Percentiles rank a stretch among this genome's conserved stretches.
phyloP scores from a whole-genome alignment of 306 rosid species.

The Inga leiocalycina region DNA sequence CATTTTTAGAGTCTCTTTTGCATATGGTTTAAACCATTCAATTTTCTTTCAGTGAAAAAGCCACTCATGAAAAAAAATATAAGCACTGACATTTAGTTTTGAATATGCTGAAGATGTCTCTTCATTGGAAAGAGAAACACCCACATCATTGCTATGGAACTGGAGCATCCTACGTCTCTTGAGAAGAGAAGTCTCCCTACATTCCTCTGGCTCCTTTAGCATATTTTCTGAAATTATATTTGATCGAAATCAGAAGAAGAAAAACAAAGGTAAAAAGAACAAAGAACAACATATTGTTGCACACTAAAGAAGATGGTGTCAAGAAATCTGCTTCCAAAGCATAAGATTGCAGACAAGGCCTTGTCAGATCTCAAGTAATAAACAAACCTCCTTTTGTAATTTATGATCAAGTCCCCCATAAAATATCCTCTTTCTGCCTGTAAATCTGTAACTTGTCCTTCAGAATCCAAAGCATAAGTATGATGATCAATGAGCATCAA shows the following conservation, averaged over 20 bases:
- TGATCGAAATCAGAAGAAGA: slow-evolving; percentile 31
- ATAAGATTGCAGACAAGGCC: slow-evolving; percentile 52
- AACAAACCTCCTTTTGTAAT: slow-evolving; percentile 73
- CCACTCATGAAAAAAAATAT: slow-evolving; percentile 20
- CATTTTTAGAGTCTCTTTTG: slow-evolving; percentile 2
- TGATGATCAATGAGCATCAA: neutral
- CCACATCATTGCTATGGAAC: slow-evolving; percentile 54
- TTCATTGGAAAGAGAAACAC: slow-evolving; percentile 49
- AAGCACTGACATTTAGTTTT: slow-evolving; percentile 64
- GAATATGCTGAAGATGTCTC: slow-evolving; percentile 59
- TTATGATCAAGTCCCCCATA: slow-evolving; percentile 73
- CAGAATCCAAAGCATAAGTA: slow-evolving; percentile 66
- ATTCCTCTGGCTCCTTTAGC: slow-evolving; percentile 62
- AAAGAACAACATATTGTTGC: slow-evolving; percentile 7
- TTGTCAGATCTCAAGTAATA: slow-evolving; percentile 54
- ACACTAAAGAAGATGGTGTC: slow-evolving; percentile 26
- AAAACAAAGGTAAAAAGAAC: slow-evolving; percentile 23
- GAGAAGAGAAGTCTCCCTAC: slow-evolving; percentile 66
- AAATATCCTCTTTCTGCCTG: slow-evolving; percentile 43
- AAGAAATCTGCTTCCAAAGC: slow-evolving; percentile 4
- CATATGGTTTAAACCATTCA: slow-evolving; percentile 4
- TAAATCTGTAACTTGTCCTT: slow-evolving; percentile 77
- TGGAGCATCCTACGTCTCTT: slow-evolving; percentile 89
- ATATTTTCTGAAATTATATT: slow-evolving; percentile 53
- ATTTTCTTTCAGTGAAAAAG: neutral